A percentile compares a stretch with the other conserved stretches of the same genome.
Conservation (phyloP, 768 basidiomycete species). For the Phaeolepiota aurea region DNA sequence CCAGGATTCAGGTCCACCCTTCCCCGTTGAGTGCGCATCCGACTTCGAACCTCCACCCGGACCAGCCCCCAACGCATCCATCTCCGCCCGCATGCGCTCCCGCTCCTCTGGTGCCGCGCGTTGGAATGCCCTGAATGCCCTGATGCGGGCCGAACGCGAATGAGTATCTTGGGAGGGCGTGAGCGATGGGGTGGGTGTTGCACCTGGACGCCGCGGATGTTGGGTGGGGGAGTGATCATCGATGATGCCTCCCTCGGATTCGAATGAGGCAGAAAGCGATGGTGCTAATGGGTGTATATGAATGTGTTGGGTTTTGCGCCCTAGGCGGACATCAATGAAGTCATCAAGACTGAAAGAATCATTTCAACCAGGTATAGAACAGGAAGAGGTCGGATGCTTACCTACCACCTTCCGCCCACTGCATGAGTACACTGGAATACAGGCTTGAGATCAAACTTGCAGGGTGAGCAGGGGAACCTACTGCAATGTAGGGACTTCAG, state of each 20-base stretch:
- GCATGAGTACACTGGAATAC: slow-evolving; percentile 68
- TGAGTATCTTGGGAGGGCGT: slow-evolving; percentile 22
- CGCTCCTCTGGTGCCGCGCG: slow-evolving; percentile 55
- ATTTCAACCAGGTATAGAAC: neutral
- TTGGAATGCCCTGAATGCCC: slow-evolving; percentile 66
- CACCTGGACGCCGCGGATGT: neutral
- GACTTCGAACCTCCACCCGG: slow-evolving; percentile 8
- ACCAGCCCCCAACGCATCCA: slow-evolving; percentile 21
- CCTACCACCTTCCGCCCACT: slow-evolving; percentile 88
- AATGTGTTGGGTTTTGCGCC: slow-evolving; percentile 45
- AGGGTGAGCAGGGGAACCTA: slow-evolving; percentile 25
- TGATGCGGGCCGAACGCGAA: slow-evolving; percentile 64
- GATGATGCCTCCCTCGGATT: neutral
- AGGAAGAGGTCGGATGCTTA: slow-evolving; percentile 11
- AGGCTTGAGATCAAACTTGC: slow-evolving; percentile 1
- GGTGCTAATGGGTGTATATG: slow-evolving; percentile 29
- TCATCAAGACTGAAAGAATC: slow-evolving; percentile 55
- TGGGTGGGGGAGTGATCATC: neutral
- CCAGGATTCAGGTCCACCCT: slow-evolving; percentile 23
- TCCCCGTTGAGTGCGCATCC: slow-evolving; percentile 13
- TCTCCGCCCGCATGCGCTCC: slow-evolving; percentile 48
- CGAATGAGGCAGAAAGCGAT: slow-evolving; percentile 6
- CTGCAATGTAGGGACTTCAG: slow-evolving; percentile 83
- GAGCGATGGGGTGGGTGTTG: neutral
- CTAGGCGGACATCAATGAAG: slow-evolving; percentile 74